Evolutionary conservation across 1,139 yeast species (phyloP).

Genomic region (Taphrina flavorubra): DNA sequence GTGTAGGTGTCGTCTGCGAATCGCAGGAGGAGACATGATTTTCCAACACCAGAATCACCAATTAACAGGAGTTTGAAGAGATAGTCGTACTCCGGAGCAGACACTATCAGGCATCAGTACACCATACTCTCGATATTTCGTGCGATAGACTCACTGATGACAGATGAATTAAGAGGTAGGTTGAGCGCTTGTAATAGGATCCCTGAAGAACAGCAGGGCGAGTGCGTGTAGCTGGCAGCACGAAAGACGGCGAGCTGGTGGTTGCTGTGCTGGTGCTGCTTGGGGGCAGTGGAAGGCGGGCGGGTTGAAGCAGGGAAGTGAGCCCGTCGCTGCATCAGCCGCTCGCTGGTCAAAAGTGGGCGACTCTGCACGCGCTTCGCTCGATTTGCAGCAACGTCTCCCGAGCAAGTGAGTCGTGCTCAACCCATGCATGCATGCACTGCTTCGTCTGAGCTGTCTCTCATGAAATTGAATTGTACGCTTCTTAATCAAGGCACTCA

Average conservation of each 20-base stretch:
- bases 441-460: no score
- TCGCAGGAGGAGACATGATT: conserved; percentile 89
- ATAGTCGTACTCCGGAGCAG: conserved; percentile 73
- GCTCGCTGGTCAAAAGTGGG: conserved; percentile 2
- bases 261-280: conserved; percentile 8
- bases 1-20: conserved; percentile 98
- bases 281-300: background rate
- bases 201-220: no score
- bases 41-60: conserved; percentile 98
- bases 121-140: background rate
- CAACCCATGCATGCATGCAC: no score
- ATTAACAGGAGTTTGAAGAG: conserved; percentile 74
- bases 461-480: background rate
- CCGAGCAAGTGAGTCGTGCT: background rate
- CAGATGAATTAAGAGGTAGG: background rate
- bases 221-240: no score
- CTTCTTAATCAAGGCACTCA: background rate
- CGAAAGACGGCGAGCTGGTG: background rate
- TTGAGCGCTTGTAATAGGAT: background rate
- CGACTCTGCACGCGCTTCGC: background rate
- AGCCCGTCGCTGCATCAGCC: conserved; percentile 6
- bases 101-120: conserved; percentile 18
- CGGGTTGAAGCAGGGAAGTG: background rate
- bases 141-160: background rate
- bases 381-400: background rate